Evolutionary conservation across 2,329 filamentous ascomycete genomes (phyloP).

Genomic region (Thelonectria blattea): DNA sequence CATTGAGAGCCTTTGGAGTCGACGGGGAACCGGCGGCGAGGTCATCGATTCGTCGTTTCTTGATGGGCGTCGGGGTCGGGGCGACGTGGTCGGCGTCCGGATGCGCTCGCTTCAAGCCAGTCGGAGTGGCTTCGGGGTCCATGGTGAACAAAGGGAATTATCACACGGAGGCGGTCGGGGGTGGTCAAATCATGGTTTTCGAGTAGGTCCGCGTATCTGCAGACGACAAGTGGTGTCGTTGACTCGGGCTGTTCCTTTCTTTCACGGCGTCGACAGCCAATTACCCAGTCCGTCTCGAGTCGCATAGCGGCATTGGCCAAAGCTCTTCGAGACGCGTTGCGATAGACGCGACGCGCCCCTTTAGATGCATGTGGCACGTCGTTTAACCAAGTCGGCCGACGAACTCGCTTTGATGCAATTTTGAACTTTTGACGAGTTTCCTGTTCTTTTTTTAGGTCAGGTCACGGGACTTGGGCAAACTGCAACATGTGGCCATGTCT

Average conservation of each 20-base stretch:
- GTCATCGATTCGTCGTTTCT: slow-evolving; percentile 43
- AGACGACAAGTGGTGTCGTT: slow-evolving; percentile 23
- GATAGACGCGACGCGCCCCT: slow-evolving; percentile 31
- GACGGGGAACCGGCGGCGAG: slow-evolving; percentile 34
- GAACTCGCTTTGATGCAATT: not conserved
- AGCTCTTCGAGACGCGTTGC: slow-evolving; percentile 31
- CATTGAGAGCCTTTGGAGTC: slow-evolving; percentile 40
- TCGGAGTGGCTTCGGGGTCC: slow-evolving; percentile 35
- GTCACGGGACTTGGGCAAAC: slow-evolving; percentile 15
- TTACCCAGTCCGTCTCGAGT: not conserved
- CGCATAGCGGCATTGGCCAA: not conserved
- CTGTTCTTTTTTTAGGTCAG: slow-evolving; percentile 4
- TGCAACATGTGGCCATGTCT: slow-evolving; percentile 10
- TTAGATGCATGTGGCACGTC: slow-evolving; percentile 5
- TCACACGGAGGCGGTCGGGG: not conserved
- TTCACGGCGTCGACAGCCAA: slow-evolving; percentile 4
- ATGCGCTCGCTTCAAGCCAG: slow-evolving; percentile 34
- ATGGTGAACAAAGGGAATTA: slow-evolving; percentile 25
- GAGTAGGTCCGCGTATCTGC: slow-evolving; percentile 19
- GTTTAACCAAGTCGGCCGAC: not conserved
- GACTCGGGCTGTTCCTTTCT: slow-evolving; percentile 11
- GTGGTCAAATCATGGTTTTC: slow-evolving; percentile 15
- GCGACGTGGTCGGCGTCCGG: slow-evolving; percentile 31
- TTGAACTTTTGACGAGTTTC: slow-evolving; percentile 5
- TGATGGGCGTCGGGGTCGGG: slow-evolving; percentile 39